Percentiles rank a stretch among this genome's conserved stretches.
phyloP scores from a whole-genome alignment of 495 filamentous ascomycete genomes.

The Talaromyces borbonicus region DNA sequence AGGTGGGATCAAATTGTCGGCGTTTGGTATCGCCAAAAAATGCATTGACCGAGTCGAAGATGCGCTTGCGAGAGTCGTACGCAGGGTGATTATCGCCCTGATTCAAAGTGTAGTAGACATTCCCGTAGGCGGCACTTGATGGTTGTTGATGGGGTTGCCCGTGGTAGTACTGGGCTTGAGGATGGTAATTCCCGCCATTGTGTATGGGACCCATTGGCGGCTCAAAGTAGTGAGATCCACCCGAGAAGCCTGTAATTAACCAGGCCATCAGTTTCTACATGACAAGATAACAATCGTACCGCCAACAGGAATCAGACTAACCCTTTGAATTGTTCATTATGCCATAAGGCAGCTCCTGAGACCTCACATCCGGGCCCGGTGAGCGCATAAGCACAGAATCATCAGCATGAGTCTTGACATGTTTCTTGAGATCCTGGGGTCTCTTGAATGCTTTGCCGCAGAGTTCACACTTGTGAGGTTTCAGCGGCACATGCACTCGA shows the following conservation, averaged over 20 bases:
- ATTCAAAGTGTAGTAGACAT: conserved; percentile 60
- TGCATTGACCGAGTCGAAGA: conserved; percentile 79
- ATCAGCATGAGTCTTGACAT: conserved; percentile 99
- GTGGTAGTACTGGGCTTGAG: conserved; percentile 48
- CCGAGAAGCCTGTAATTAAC: conserved; percentile 23
- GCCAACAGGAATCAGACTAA: too few species aligned
- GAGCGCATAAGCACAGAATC: conserved; percentile 82
- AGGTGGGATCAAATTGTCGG: conserved; percentile 74
- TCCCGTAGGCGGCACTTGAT: conserved; percentile 50
- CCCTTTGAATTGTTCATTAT: conserved; percentile 25
- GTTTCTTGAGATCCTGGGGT: conserved; percentile 98
- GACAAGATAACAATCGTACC: too few species aligned
- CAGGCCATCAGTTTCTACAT: not conserved
- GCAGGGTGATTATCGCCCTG: conserved; percentile 38
- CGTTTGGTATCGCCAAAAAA: conserved; percentile 91
- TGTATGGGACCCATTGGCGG: conserved; percentile 28
- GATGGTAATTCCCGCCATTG: conserved; percentile 34
- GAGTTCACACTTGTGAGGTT: conserved; percentile 97
- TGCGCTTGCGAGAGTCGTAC: conserved; percentile 66
- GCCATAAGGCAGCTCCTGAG: conserved; percentile 45
- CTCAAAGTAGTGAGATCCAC: conserved; percentile 37
- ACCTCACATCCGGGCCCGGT: conserved; percentile 52
- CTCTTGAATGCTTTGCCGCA: conserved; percentile 99
- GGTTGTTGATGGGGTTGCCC: conserved; percentile 41
- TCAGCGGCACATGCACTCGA: conserved; percentile 92